Percentiles rank a stretch among this genome's conserved stretches.
Conservation (phyloP, 2,329 filamentous ascomycete species). For the Colletotrichum ledebouriae region DNA sequence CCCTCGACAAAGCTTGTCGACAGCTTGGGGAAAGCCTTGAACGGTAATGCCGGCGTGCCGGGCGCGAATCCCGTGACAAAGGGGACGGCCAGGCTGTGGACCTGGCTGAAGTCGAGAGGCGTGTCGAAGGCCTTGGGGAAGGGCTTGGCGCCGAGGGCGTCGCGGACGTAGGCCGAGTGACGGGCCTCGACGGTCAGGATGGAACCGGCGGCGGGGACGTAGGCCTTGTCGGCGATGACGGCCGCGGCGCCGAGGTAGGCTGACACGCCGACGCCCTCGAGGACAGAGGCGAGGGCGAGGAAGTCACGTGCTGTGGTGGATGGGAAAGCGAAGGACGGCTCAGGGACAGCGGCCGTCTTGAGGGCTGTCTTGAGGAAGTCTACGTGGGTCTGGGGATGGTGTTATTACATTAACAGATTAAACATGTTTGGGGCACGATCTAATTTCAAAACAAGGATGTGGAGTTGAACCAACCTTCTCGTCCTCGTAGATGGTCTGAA, state of each 20-base stretch:
- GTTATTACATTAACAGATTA: neutral
- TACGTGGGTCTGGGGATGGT: constrained; percentile 62
- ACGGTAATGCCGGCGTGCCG: constrained; percentile 67
- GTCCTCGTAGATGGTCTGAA: constrained; percentile 68
- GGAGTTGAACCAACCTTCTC: constrained; percentile 53
- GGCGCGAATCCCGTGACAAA: constrained; percentile 72
- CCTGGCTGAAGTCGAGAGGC: constrained; percentile 68
- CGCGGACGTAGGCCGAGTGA: constrained; percentile 73
- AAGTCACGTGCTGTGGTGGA: constrained; percentile 68
- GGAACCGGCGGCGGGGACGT: constrained; percentile 71
- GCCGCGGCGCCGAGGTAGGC: constrained; percentile 74
- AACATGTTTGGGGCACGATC: too few relatives aligned
- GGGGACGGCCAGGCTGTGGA: constrained; percentile 73
- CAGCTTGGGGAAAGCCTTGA: constrained; percentile 71
- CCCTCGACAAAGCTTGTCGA: constrained; percentile 47
- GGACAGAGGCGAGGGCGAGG: constrained; percentile 72
- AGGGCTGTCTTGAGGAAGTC: constrained; percentile 64
- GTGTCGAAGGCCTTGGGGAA: constrained; percentile 73
- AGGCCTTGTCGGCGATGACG: constrained; percentile 67
- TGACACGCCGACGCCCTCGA: constrained; percentile 75
- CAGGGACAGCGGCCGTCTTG: constrained; percentile 61
- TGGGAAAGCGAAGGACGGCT: constrained; percentile 63
- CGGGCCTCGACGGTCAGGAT: constrained; percentile 76
- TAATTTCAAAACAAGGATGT: too few relatives aligned
- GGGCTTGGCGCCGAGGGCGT: constrained; percentile 60